Percentiles rank a stretch among this genome's conserved stretches.
Conservation (phyloP, 371 early-diverging fungal genomes). For the Rhizomucor pusillus region DNA sequence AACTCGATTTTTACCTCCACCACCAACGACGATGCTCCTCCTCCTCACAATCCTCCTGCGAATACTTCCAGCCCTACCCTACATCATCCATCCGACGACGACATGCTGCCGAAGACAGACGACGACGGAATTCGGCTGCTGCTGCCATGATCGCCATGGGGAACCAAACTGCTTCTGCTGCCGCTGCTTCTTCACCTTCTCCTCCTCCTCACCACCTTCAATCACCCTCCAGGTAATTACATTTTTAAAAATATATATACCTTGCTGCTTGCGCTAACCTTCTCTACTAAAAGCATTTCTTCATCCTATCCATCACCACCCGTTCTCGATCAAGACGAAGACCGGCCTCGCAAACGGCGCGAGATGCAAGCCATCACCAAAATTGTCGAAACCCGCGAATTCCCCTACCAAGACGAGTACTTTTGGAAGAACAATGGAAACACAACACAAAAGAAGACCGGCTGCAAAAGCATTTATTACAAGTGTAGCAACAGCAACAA, state of each 20-base stretch:
- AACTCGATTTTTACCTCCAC: slow-evolving; percentile 44
- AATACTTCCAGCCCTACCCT: not conserved
- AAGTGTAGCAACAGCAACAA: slow-evolving; percentile 44
- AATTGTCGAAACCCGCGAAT: slow-evolving; percentile 51
- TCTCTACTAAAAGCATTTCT: no score
- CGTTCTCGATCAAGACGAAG: slow-evolving; percentile 20
- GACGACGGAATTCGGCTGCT: slow-evolving; percentile 46
- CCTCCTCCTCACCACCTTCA: slow-evolving; percentile 5
- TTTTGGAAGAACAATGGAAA: slow-evolving; percentile 61
- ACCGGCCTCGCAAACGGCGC: slow-evolving; percentile 40
- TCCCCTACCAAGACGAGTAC: slow-evolving; percentile 40
- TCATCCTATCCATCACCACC: slow-evolving; percentile 28
- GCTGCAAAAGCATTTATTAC: slow-evolving; percentile 54
- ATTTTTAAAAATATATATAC: no score
- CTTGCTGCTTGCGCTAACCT: no score
- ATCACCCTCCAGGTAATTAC: slow-evolving; percentile 11
- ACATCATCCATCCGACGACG: not conserved
- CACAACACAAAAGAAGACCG: slow-evolving; percentile 53
- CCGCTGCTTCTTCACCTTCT: not conserved
- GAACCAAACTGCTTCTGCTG: not conserved
- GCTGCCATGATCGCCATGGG: slow-evolving; percentile 50
- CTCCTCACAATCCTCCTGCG: not conserved
- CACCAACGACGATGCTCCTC: not conserved
- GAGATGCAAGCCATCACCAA: slow-evolving; percentile 57
- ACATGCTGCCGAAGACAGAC: slow-evolving; percentile 12